These are phyloP conservation scores for Globisporangium middletonii DNA, from an alignment of 352 stramenopile species.

Conservation along the genomic window DNA sequence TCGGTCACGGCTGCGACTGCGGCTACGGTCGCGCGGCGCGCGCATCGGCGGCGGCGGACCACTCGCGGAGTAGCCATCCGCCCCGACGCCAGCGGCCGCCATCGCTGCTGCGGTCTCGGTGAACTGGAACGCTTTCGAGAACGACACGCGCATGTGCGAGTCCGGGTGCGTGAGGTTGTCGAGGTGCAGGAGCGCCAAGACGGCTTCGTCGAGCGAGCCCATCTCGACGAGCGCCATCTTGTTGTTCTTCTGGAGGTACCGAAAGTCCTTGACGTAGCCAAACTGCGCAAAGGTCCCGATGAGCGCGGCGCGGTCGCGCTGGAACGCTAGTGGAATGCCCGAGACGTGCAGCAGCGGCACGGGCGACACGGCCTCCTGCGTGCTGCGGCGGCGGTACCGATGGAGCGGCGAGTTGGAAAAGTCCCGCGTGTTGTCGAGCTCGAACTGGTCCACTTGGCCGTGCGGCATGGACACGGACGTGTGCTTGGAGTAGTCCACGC, in stretches of 20 bases:
- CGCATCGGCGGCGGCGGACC: conserved; percentile 12
- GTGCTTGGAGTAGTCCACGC: conserved; percentile 83
- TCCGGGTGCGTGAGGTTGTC: conserved; percentile 73
- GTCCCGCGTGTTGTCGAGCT: conserved; percentile 79
- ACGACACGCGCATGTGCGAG: conserved; percentile 74
- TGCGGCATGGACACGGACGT: conserved; percentile 75
- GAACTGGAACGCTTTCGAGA: conserved; percentile 63
- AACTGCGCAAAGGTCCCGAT: conserved; percentile 61
- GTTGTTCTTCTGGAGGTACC: conserved; percentile 64
- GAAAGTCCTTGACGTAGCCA: conserved; percentile 70
- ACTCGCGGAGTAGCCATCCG: conserved; percentile 12
- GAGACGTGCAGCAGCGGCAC: conserved; percentile 66
- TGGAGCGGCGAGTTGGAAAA: conserved; percentile 71
- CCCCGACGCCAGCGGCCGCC: conserved; percentile 8
- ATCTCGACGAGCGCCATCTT: conserved; percentile 82
- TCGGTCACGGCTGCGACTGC: conserved; percentile 42
- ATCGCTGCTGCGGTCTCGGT: conserved; percentile 5
- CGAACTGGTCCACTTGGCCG: conserved; percentile 70
- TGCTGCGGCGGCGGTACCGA: conserved; percentile 64
- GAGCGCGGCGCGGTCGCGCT: conserved; percentile 54
- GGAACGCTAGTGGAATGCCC: conserved; percentile 61
- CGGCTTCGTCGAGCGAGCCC: conserved; percentile 63
- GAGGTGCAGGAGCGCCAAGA: conserved; percentile 59
- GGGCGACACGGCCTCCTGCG: conserved; percentile 55
- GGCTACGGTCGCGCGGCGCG: conserved; percentile 35